Evolutionary conservation across 805 yeast species (phyloP).

Genomic region (Kluyveromyces siamensis): DNA sequence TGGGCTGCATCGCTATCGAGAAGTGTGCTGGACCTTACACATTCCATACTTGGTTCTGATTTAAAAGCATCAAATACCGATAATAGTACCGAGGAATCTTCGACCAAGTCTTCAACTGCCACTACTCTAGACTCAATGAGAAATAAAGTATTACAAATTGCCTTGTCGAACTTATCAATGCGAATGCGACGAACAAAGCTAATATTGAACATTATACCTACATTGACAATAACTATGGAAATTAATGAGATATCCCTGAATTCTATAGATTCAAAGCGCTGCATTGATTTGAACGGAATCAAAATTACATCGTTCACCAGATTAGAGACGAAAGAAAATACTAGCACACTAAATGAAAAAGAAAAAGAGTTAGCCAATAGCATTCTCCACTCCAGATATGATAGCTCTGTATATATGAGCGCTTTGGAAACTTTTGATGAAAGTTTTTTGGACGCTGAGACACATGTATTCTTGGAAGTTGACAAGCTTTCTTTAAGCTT

Average conservation of each 20-base stretch:
- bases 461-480: slow-evolving; percentile 19
- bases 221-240: slow-evolving; percentile 3
- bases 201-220: slow-evolving; percentile 16
- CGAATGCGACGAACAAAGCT: slow-evolving; percentile 34
- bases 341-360: slow-evolving; percentile 4
- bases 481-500: slow-evolving; percentile 36
- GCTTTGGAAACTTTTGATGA: slow-evolving; percentile 50
- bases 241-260: slow-evolving; percentile 14
- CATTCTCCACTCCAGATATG: slow-evolving; percentile 56
- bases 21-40: slow-evolving; percentile 69
- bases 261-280: not conserved
- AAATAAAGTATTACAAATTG: slow-evolving; percentile 58
- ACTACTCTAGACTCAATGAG: slow-evolving; percentile 43
- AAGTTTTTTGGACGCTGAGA: slow-evolving; percentile 2
- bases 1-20: slow-evolving; percentile 48
- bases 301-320: slow-evolving; percentile 2
- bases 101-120: not conserved
- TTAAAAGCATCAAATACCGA: slow-evolving; percentile 10
- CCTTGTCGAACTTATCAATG: slow-evolving; percentile 50
- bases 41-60: slow-evolving; percentile 28
- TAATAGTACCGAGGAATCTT: slow-evolving; percentile 9
- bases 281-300: slow-evolving; percentile 10
- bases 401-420: slow-evolving; percentile 71
- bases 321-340: slow-evolving; percentile 13
- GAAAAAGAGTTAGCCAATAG: slow-evolving; percentile 36